These are phyloP conservation scores for Luffa aegyptiaca DNA, from an alignment of 306 rosid species.

Conservation along the genomic window DNA sequence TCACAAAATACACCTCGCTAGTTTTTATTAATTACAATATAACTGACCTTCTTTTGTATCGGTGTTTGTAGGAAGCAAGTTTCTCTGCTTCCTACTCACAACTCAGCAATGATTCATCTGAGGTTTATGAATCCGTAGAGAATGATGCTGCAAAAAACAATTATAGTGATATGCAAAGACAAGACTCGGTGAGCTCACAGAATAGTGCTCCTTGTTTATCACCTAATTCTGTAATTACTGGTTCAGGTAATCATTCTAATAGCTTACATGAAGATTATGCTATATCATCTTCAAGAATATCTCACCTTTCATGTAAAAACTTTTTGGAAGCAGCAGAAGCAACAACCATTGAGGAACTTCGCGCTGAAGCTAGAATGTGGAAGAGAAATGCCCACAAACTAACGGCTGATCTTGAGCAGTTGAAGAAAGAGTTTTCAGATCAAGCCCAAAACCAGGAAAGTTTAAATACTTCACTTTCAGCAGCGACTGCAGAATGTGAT, in stretches of 20 bases:
- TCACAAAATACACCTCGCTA: background rate
- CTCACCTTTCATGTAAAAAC: conserved; percentile 16
- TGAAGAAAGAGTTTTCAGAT: conserved; percentile 52
- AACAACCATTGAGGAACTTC: conserved; percentile 46
- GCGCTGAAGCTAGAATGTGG: conserved; percentile 95
- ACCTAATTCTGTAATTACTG: conserved; percentile 20
- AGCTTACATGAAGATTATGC: conserved; percentile 16
- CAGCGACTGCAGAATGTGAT: conserved; percentile 40
- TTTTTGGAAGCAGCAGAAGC: conserved; percentile 40
- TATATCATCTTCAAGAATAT: conserved; percentile 13
- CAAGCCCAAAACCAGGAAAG: conserved; percentile 44
- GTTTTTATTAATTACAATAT: background rate
- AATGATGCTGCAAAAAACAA: conserved; percentile 18
- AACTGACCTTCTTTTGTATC: conserved; percentile 1
- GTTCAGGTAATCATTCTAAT: conserved; percentile 24
- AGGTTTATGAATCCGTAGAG: conserved; percentile 23
- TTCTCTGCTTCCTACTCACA: conserved; percentile 34
- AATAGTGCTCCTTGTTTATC: conserved; percentile 20
- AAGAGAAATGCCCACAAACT: conserved; percentile 80
- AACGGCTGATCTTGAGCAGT: conserved; percentile 57
- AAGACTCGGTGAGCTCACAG: conserved; percentile 27
- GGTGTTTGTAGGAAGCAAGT: conserved; percentile 33
- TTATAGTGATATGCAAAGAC: conserved; percentile 21
- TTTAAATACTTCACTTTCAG: conserved; percentile 46
- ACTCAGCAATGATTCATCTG: conserved; percentile 28